Evolutionary conservation across 2,329 filamentous ascomycete species (phyloP).

Genomic region (Xylariaceae sp.): DNA sequence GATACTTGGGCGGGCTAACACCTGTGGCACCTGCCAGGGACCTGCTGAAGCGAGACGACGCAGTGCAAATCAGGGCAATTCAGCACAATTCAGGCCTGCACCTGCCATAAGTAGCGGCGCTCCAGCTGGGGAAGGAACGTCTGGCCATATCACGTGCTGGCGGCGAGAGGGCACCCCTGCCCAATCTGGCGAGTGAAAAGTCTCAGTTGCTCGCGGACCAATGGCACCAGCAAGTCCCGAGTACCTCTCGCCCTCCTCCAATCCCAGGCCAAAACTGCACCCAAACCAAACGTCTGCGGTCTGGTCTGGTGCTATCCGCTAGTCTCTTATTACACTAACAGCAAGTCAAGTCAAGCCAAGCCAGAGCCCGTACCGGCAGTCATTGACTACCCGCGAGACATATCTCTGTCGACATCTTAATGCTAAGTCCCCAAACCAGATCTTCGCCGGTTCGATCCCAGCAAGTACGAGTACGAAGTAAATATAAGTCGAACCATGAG

Average conservation of each 20-base stretch:
- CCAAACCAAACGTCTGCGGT: background rate
- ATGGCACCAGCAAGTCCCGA: constrained; percentile 1
- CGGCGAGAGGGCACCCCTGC: constrained; percentile 10
- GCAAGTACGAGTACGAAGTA: background rate
- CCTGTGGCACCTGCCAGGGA: no score
- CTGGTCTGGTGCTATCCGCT: background rate
- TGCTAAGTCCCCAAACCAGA: background rate
- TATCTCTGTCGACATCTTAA: background rate
- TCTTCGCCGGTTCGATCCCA: background rate
- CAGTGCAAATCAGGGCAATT: no score
- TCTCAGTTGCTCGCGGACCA: constrained; percentile 12
- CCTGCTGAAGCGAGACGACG: no score
- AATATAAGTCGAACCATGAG: background rate
- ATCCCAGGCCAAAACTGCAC: constrained; percentile 4
- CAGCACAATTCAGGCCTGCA: no score
- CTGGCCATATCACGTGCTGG: constrained; percentile 13
- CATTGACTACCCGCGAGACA: background rate
- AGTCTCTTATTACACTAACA: background rate
- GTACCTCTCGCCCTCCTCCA: constrained; percentile 1
- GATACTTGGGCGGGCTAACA: no score
- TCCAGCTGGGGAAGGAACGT: background rate
- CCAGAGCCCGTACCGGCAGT: background rate
- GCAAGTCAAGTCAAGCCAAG: background rate
- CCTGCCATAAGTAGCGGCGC: background rate
- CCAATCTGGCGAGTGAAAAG: constrained; percentile 11